Evolutionary conservation across 164 flowering plant genomes (phyloP).

Genomic region (Stephania japonica): DNA sequence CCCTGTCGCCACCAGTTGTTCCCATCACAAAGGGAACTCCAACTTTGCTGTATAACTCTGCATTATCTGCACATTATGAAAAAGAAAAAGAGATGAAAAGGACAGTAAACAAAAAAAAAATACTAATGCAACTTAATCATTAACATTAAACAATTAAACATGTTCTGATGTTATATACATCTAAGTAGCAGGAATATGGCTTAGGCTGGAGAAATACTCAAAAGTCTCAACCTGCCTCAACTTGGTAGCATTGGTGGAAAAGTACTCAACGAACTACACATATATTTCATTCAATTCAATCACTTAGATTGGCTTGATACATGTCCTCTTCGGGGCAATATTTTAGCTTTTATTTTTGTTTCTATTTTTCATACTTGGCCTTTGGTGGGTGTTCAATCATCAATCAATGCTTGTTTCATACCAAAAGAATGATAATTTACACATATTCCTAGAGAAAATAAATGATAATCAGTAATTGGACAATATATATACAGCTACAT

Average conservation of each 20-base stretch:
- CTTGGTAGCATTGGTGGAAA: background rate
- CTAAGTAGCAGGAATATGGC: background rate
- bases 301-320: background rate
- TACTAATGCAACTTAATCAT: background rate
- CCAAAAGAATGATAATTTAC: background rate
- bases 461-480: background rate
- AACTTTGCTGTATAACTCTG: constrained; percentile 71
- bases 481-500: no score
- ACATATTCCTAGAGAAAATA: background rate
- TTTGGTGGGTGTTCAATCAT: no score
- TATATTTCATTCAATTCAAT: background rate
- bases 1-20: constrained; percentile 93
- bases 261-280: background rate
- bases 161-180: background rate
- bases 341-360: no score
- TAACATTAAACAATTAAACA: background rate
- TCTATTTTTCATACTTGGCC: no score
- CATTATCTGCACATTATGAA: constrained; percentile 48
- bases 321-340: no score
- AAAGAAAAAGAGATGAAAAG: background rate
- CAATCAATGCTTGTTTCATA: no score
- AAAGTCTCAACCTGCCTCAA: background rate
- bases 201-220: background rate
- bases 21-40: constrained; percentile 98
- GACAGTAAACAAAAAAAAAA: background rate